These are phyloP conservation scores for Musa itinerans DNA, from an alignment of 176 grass and related monocot species.

Conservation along the genomic window DNA sequence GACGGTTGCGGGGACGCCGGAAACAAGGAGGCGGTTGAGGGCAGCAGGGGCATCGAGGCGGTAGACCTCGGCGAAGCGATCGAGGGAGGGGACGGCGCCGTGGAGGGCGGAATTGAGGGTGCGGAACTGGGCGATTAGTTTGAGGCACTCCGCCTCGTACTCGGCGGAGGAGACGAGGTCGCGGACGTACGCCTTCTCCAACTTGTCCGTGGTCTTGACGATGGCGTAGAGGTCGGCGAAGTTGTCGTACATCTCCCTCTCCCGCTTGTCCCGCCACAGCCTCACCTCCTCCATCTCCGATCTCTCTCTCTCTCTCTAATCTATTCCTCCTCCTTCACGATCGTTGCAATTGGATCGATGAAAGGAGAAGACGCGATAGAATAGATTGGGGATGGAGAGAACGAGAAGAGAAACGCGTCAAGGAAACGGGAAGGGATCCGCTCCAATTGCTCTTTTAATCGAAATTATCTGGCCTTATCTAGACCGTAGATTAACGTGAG, in stretches of 20 bases:
- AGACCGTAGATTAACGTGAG: too few species aligned
- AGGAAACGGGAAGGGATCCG: too few species aligned
- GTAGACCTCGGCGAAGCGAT: slow-evolving; percentile 72
- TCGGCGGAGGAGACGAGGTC: slow-evolving; percentile 77
- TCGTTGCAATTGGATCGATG: not conserved
- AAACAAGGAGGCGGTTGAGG: slow-evolving; percentile 75
- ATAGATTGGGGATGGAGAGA: not conserved
- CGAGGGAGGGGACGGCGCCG: slow-evolving; percentile 55
- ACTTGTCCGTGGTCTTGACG: slow-evolving; percentile 88
- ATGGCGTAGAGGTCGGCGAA: slow-evolving; percentile 89
- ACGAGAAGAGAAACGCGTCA: too few species aligned
- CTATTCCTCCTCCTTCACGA: not conserved
- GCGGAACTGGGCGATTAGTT: slow-evolving; percentile 91
- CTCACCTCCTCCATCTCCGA: slow-evolving; percentile 55
- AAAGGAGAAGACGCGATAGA: not conserved
- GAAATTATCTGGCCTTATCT: too few species aligned
- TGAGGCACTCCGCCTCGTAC: slow-evolving; percentile 96
- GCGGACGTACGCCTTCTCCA: slow-evolving; percentile 94
- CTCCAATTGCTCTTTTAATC: too few species aligned
- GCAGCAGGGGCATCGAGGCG: slow-evolving; percentile 83
- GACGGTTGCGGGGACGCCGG: slow-evolving; percentile 85
- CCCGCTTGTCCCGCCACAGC: slow-evolving; percentile 87
- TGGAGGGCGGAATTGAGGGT: slow-evolving; percentile 73
- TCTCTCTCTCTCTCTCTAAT: slow-evolving; percentile 1
- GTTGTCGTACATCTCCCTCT: slow-evolving; percentile 88